Base-by-base conservation (phyloP, 169 alveolate species). In the Plasmodium adleri region DNA sequence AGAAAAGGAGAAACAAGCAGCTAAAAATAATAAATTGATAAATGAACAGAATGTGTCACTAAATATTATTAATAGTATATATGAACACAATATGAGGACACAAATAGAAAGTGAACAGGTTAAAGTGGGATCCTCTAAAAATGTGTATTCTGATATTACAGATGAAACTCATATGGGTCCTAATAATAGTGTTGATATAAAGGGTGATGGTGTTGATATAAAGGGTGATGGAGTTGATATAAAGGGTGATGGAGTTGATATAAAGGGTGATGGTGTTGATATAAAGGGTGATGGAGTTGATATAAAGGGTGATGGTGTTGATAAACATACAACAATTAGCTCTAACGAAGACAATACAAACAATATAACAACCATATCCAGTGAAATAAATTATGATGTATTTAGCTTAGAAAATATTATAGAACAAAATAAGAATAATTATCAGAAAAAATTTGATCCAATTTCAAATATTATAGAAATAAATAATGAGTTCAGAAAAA, bases 361-460 rank as follows among this genome's bases (percentile, higher is more conserved):
- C 9, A 56, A n/a, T 56, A 2, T 6, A 15, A 17, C 10, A 56
- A 56, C 6, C 10, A 56, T 17, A 0, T 17, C 24, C 0, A 17
- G 43, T 3, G 58, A 74, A n/a, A 7, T 24, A 15, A 22, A 60
- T 56, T 6, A 5, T 39, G 47, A 39, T 39, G 7, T 4, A 32
- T 4, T 32, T 4, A 52, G 15, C n/a, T 3, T 75, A 15, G 76
- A 76, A 49, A 28, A 28, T 13, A 26, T 50, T 13, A 26, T 64
- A 13, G 70, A 76, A 22, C 22, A 70, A 64, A 76, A 64, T 28
- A 49, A 28, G 20, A 76, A 76, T 3, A 63, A 91, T 68, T 92
- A 92, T 47, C 94, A 92, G 22, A 60, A 88, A 47, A 92, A 92
- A 17, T 92, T 92, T 47, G 94, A 92, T 32, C 94, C 94, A 15